Conservation (phyloP, 169 alveolate species). For the Cryptosporidium viatorum region DNA sequence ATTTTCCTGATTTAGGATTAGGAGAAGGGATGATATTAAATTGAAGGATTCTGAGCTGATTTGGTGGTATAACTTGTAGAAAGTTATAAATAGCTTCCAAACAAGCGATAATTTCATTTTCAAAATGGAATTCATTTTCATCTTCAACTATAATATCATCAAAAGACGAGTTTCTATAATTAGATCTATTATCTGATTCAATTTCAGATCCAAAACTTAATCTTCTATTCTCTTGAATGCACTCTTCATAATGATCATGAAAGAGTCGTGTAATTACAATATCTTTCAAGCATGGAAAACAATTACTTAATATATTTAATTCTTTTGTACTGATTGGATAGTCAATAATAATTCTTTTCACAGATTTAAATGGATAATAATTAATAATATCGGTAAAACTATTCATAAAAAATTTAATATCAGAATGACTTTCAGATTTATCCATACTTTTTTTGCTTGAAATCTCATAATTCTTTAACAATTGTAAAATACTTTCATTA, state of each 20-base stretch:
- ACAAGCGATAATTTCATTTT: constrained; percentile 18
- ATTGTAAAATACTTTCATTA: constrained; percentile 21
- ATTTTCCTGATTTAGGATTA: constrained; percentile 49
- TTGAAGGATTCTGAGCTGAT: constrained; percentile 65
- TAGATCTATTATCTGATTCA: not conserved
- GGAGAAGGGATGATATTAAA: constrained; percentile 63
- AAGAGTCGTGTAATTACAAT: constrained; percentile 52
- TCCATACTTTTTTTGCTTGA: not conserved
- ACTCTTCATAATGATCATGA: not conserved
- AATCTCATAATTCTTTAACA: not conserved
- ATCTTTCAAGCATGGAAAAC: constrained; percentile 54
- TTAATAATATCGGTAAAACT: not conserved
- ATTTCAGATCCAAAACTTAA: not conserved
- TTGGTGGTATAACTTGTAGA: constrained; percentile 60
- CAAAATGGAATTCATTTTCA: not conserved
- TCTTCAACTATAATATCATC: not conserved
- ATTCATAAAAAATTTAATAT: not conserved
- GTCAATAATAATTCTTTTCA: constrained; percentile 33
- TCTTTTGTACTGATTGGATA: constrained; percentile 66
- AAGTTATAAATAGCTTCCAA: constrained; percentile 56
- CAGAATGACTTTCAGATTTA: not conserved
- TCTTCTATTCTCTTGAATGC: not conserved
- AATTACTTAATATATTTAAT: constrained; percentile 39
- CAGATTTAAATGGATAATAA: constrained; percentile 34
- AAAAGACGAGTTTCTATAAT: not conserved